Percentiles rank a stretch among this genome's conserved stretches.
These are phyloP conservation scores for Pulicaria dysenterica DNA, from an alignment of 129 eudicot species.

Conservation along the genomic window DNA sequence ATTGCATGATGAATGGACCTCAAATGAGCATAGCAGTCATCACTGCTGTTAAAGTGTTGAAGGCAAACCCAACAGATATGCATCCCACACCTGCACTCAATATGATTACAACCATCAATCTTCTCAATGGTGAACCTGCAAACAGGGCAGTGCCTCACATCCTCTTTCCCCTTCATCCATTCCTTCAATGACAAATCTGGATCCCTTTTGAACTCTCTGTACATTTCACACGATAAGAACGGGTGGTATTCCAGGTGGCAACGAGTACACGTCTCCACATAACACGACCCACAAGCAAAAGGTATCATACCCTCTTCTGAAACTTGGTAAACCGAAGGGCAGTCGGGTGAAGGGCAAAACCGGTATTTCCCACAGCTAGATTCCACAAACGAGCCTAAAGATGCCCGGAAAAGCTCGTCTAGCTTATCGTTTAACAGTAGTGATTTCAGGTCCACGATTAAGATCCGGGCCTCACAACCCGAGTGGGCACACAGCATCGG, in stretches of 20 bases:
- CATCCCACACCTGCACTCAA: slow-evolving; percentile 89
- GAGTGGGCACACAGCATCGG: slow-evolving; percentile 62
- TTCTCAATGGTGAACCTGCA: slow-evolving; percentile 85
- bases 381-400: slow-evolving; percentile 72
- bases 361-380: slow-evolving; percentile 62
- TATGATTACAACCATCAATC: slow-evolving; percentile 89
- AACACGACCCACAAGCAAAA: slow-evolving; percentile 82
- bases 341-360: slow-evolving; percentile 97
- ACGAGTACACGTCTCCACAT: slow-evolving; percentile 71
- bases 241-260: slow-evolving; percentile 94
- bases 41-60: slow-evolving; percentile 47
- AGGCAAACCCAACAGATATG: slow-evolving; percentile 96
- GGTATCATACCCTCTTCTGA: slow-evolving; percentile 40
- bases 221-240: slow-evolving; percentile 72
- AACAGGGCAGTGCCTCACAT: slow-evolving; percentile 71
- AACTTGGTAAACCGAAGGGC: slow-evolving; percentile 74
- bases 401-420: slow-evolving; percentile 89
- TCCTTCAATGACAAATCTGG: slow-evolving; percentile 82
- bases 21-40: slow-evolving; percentile 76
- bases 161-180: slow-evolving; percentile 75
- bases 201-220: slow-evolving; percentile 70
- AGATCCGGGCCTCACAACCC: slow-evolving; percentile 58
- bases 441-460: slow-evolving; percentile 55
- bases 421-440: slow-evolving; percentile 55
- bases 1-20: slow-evolving; percentile 62